A percentile compares a stretch with the other conserved stretches of the same genome.
phyloP scores from a whole-genome alignment of 2,329 filamentous ascomycete species.

The Dothidotthia symphoricarpi region DNA sequence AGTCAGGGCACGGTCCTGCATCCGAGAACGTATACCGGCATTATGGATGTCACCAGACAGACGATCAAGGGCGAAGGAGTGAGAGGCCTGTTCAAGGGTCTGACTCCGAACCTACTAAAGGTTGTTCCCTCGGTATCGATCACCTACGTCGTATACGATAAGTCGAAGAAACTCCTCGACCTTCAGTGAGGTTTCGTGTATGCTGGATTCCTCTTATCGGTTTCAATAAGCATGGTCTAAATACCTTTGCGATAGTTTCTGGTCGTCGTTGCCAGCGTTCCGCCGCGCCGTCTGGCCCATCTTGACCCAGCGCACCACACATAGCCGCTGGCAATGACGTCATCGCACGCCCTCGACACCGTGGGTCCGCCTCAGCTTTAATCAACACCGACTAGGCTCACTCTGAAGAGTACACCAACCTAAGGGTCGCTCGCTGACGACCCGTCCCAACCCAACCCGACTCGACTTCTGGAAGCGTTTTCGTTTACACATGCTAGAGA shows the following conservation, averaged over 20 bases:
- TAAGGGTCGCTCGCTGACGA: too few relatives aligned
- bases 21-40: slow-evolving; percentile 83
- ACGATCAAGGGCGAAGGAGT: slow-evolving; percentile 81
- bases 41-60: slow-evolving; percentile 81
- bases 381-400: too few relatives aligned
- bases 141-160: slow-evolving; percentile 47
- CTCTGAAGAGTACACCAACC: too few relatives aligned
- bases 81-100: slow-evolving; percentile 86
- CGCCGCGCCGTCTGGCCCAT: too few relatives aligned
- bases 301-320: too few relatives aligned
- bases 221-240: too few relatives aligned
- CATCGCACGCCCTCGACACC: neutral
- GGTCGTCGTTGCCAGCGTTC: too few relatives aligned
- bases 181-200: slow-evolving; percentile 25
- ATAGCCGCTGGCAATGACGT: neutral
- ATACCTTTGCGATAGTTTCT: too few relatives aligned
- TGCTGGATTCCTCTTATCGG: too few relatives aligned
- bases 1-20: slow-evolving; percentile 94
- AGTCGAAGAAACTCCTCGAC: slow-evolving; percentile 40
- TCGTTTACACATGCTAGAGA: slow-evolving; percentile 29
- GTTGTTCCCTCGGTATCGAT: slow-evolving; percentile 95
- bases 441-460: too few relatives aligned
- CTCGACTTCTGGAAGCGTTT: slow-evolving; percentile 12
- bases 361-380: neutral
- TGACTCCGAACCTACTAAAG: slow-evolving; percentile 94